These are phyloP conservation scores for Candida sakaeoensis DNA, from an alignment of 805 yeast species.

Conservation along the genomic window DNA sequence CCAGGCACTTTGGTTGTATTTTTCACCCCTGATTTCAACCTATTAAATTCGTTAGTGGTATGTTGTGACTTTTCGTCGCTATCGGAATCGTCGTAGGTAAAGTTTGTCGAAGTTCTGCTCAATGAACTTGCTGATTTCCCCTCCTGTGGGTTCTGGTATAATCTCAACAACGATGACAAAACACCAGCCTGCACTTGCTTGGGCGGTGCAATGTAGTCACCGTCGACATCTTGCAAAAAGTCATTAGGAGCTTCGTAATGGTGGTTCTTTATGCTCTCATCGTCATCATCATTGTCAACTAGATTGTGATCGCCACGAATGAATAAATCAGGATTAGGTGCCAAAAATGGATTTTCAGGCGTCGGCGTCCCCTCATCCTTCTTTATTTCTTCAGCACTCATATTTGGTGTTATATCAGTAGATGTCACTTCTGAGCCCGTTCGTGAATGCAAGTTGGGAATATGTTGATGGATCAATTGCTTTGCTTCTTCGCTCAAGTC, in stretches of 20 bases:
- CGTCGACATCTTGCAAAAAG: constrained; percentile 29
- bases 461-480: constrained; percentile 50
- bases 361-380: constrained; percentile 4
- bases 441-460: constrained; percentile 20
- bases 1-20: constrained; percentile 21
- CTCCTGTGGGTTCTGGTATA: constrained; percentile 54
- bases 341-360: constrained; percentile 20
- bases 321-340: constrained; percentile 39
- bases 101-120: constrained; percentile 14
- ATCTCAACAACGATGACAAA: constrained; percentile 66
- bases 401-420: constrained; percentile 6
- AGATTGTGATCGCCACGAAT: constrained; percentile 5
- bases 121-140: constrained; percentile 22
- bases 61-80: constrained; percentile 7
- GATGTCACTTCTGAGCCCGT: neutral
- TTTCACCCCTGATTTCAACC: constrained; percentile 27
- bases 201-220: constrained; percentile 36
- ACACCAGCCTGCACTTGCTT: constrained; percentile 80
- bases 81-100: constrained; percentile 14
- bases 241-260: constrained; percentile 16
- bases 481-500: constrained; percentile 51
- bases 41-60: constrained; percentile 19
- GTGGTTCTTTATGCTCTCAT: neutral
- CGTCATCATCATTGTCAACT: constrained; percentile 9
- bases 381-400: constrained; percentile 5